A percentile compares a stretch with the other conserved stretches of the same genome.
Evolutionary conservation across 768 basidiomycete species (phyloP).

Genomic region (Tricholoma saponaceum): DNA sequence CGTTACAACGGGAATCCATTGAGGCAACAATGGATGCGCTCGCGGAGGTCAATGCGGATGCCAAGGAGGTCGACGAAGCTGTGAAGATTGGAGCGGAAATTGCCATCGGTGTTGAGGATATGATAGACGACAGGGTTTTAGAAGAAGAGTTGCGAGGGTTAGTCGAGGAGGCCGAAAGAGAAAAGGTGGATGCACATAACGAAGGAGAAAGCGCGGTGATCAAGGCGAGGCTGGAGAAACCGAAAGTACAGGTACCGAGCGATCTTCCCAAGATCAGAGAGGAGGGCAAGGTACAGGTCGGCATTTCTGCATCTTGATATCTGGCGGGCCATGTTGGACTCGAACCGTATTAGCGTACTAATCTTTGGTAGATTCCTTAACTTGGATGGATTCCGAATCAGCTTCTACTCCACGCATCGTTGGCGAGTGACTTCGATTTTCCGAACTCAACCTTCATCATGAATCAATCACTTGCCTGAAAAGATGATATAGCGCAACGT

Average conservation of each 20-base stretch:
- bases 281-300: background rate
- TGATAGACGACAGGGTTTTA: conserved; percentile 62
- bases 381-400: background rate
- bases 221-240: conserved; percentile 17
- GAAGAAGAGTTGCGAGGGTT: conserved; percentile 65
- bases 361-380: background rate
- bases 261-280: background rate
- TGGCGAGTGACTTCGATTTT: background rate
- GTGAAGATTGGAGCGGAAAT: conserved; percentile 66
- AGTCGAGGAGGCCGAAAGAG: conserved; percentile 31
- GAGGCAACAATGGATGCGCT: conserved; percentile 87
- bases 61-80: conserved; percentile 77
- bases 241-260: background rate
- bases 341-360: background rate
- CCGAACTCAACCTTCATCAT: background rate
- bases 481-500: background rate
- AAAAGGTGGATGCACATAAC: conserved; percentile 7
- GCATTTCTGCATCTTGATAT: background rate
- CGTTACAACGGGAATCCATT: conserved; percentile 71
- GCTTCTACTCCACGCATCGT: background rate
- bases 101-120: conserved; percentile 49
- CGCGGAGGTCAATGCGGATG: conserved; percentile 78
- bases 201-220: conserved; percentile 10
- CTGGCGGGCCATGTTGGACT: background rate
- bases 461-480: background rate